phyloP scores from a whole-genome alignment of 352 stramenopile species.

The Pythium inflatum region DNA sequence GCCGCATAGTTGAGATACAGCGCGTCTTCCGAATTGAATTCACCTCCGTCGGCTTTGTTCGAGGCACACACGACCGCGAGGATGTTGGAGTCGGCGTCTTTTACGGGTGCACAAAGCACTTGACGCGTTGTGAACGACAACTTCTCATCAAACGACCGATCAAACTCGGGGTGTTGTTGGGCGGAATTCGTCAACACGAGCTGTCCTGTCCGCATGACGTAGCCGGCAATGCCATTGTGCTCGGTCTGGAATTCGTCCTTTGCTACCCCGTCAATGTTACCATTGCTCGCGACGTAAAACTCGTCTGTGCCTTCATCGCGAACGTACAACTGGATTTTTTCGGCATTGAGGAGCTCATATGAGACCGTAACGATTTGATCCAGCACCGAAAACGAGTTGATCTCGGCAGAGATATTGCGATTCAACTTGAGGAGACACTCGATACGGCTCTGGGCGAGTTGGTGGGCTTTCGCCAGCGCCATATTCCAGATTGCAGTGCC shows the following conservation, averaged over 20 bases:
- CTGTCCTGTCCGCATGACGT: constrained; percentile 67
- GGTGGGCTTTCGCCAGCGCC: constrained; percentile 59
- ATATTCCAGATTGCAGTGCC: constrained; percentile 75
- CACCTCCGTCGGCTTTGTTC: constrained; percentile 74
- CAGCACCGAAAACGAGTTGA: constrained; percentile 54
- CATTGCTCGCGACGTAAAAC: constrained; percentile 63
- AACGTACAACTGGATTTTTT: constrained; percentile 53
- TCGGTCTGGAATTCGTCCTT: constrained; percentile 33
- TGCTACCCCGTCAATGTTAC: constrained; percentile 35
- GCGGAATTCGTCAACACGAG: constrained; percentile 74
- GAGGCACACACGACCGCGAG: constrained; percentile 68
- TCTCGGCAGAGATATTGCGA: constrained; percentile 76
- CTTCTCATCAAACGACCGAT: constrained; percentile 69
- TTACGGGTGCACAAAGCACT: constrained; percentile 67
- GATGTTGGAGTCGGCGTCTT: constrained; percentile 57
- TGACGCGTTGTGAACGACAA: constrained; percentile 63
- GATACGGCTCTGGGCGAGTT: constrained; percentile 70
- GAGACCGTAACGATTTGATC: constrained; percentile 74
- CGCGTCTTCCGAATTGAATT: constrained; percentile 69
- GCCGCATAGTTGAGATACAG: constrained; percentile 77
- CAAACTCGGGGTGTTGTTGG: constrained; percentile 64
- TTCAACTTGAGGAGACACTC: constrained; percentile 71
- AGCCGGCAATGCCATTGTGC: constrained; percentile 62
- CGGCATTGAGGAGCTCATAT: constrained; percentile 66
- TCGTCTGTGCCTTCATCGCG: constrained; percentile 67